phyloP scores from a whole-genome alignment of 2,329 filamentous ascomycete species.

The Fusarium humuli region DNA sequence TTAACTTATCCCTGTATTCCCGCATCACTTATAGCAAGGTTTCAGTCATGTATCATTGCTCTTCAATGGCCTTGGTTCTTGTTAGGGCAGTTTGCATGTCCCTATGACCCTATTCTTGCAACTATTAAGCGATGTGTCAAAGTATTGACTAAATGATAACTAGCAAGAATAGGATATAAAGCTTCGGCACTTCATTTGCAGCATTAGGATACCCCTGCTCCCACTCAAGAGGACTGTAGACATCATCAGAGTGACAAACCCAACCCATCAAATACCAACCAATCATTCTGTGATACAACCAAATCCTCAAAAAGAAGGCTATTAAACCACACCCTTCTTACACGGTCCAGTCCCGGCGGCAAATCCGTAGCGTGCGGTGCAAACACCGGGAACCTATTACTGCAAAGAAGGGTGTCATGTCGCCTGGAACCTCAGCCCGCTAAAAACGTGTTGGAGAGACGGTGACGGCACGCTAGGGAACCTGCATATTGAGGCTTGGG shows the following conservation, averaged over 20 bases:
- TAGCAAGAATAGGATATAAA: background rate
- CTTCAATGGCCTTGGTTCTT: background rate
- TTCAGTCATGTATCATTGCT: background rate
- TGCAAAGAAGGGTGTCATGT: background rate
- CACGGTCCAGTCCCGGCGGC: slow-evolving; percentile 25
- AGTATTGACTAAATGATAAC: background rate
- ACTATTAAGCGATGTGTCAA: background rate
- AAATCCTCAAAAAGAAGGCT: slow-evolving; percentile 7
- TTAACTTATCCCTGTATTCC: slow-evolving; percentile 11
- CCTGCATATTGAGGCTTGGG: slow-evolving; percentile 20
- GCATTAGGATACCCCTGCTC: background rate
- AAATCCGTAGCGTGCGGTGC: slow-evolving; percentile 8
- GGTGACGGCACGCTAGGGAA: slow-evolving; percentile 14
- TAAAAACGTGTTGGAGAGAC: slow-evolving; percentile 24
- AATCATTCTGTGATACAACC: slow-evolving; percentile 15
- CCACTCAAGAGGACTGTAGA: background rate
- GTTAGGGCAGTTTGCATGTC: background rate
- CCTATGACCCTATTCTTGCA: background rate
- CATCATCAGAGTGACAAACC: background rate
- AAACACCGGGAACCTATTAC: slow-evolving; percentile 16
- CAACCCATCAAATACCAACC: background rate
- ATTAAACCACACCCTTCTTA: background rate
- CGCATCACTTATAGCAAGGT: slow-evolving; percentile 3
- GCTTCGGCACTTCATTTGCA: background rate
- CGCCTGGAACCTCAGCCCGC: slow-evolving; percentile 33